Evolutionary conservation across 148 eudicot species (phyloP), one percentile per base, ranked within the genome.

Genomic region (Bassia scoparia): DNA sequence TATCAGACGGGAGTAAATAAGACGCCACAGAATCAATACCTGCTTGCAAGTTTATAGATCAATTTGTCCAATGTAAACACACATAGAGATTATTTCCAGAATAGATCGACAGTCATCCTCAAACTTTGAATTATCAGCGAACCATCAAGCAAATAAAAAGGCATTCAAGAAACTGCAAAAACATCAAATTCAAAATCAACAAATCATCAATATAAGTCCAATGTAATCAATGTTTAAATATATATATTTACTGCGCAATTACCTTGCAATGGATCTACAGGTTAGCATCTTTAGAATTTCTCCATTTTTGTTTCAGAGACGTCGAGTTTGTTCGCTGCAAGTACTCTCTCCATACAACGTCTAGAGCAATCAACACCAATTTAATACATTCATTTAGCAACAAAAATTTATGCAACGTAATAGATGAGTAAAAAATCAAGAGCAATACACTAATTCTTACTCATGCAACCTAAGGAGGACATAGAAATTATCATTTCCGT

Each of bases 81-180:
- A 87, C 85, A 79, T 94, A 94, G 59, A 97, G 88, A 72, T 94
- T 91, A 78, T 94, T 94, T 67, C 98, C 98, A 77, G 83, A 52
- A 91, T 81, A 61, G 89, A 85, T 44, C 96, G 88, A 69, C 98
- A 94, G 72, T 94, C 98, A 82, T 94, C 98, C 84, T 94, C 98
- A 74, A 85, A 94, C 75, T 87, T 94, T 18, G 98, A 75, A 85
- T 94, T 94, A 76, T 94, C 98, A 71, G 89, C 49, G 96, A 81
- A 69, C 97, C 98, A 81, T 94, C 98, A 79, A 94, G 96, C 86
- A 94, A 80, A 81, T 81, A 80, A 76, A 68, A 94, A 82, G 30
- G 98, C 87, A 26, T 76, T 78, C 85, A 88, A 77, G 78, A 94
- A 94, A 80, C 98, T 94, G 89, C 78, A 85, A 63, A 29, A 41